Evolutionary conservation across 441 rosid species (phyloP).

Genomic region (Bocquillonia castaneifolia): DNA sequence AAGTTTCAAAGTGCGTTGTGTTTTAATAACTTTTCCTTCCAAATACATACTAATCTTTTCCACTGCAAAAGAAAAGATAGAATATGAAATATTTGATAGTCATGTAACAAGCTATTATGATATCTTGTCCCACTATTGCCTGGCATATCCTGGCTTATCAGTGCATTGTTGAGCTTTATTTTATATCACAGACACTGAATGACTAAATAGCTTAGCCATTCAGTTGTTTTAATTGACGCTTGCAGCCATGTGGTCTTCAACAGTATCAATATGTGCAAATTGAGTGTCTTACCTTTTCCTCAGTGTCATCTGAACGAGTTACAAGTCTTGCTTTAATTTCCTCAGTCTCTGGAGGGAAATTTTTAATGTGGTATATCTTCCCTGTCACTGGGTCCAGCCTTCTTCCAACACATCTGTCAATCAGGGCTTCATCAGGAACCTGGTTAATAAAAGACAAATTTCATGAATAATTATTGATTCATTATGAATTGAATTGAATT

Average conservation of each 20-base stretch:
- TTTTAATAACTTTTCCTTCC: not conserved
- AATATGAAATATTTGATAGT: not conserved
- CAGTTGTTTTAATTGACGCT: not conserved
- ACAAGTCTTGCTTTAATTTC: slow-evolving; percentile 72
- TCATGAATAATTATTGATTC: slow-evolving; percentile 19
- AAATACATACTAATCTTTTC: not conserved
- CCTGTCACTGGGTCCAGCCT: slow-evolving; percentile 71
- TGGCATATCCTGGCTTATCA: not conserved
- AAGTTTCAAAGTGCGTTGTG: not conserved
- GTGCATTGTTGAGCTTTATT: no score
- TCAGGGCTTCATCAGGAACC: slow-evolving; percentile 93
- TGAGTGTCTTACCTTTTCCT: slow-evolving; percentile 51
- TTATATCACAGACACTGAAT: not conserved
- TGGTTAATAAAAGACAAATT: slow-evolving; percentile 38
- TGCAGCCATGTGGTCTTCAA: not conserved
- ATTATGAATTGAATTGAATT: slow-evolving; percentile 6
- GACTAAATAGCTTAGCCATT: not conserved
- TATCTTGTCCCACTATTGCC: not conserved
- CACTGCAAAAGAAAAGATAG: not conserved
- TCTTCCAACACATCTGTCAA: slow-evolving; percentile 90
- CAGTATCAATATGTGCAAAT: not conserved
- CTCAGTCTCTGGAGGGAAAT: slow-evolving; percentile 63
- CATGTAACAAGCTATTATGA: not conserved
- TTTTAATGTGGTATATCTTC: slow-evolving; percentile 72
- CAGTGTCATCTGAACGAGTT: slow-evolving; percentile 82